Evolutionary conservation across 1,284 basidiomycete genomes (phyloP), one percentile per base, ranked within the genome.

Genomic region (Grifola frondosa): DNA sequence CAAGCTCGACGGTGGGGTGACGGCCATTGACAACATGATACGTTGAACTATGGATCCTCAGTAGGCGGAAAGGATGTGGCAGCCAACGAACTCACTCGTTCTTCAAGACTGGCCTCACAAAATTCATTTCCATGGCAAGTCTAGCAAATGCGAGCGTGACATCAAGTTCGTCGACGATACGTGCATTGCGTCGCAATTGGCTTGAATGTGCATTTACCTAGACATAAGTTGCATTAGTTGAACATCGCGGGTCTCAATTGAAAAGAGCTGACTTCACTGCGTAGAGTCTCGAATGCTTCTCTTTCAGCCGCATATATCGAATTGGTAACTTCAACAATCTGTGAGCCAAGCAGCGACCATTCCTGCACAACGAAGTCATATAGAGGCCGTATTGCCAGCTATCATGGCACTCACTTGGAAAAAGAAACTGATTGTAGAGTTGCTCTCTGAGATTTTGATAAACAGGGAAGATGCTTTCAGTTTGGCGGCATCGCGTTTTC

Each of bases 1-100:
- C 93, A 5, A 91, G 74, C 67, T 99, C 95, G 6, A 98, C 96
- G 0, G 89, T 85, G 0, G 96, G 91, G 69, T 99, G 96, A 10
- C 96, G 81, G 9, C 92, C 95, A 44, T 88, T 81, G 5, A 70
- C 65, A 16, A 98, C 83, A 4, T 81, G 63, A 48, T 91, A 85
- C 1, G 74, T 69, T 15, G 70, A 65, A 17, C 90, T 93, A 28
- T 12, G 15, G 19, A 11, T 25, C 35, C 17, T 51, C 21, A 52
- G 52, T 13, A 37, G 16, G 16, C 3, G 6, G 16, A 40, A 32
- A 28, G 30, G 10, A 20, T 28, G 24, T 11, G 23, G 5, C 20
- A n/a, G 28, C 35, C 22, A 37, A n/a, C n/a, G 4, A 17, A 60
- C 82, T 58, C 52, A 93, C 91, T 84, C 76, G 8, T 88, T 78